phyloP scores from a whole-genome alignment of 169 alveolate genomes.

The Cryptosporidium viatorum region DNA sequence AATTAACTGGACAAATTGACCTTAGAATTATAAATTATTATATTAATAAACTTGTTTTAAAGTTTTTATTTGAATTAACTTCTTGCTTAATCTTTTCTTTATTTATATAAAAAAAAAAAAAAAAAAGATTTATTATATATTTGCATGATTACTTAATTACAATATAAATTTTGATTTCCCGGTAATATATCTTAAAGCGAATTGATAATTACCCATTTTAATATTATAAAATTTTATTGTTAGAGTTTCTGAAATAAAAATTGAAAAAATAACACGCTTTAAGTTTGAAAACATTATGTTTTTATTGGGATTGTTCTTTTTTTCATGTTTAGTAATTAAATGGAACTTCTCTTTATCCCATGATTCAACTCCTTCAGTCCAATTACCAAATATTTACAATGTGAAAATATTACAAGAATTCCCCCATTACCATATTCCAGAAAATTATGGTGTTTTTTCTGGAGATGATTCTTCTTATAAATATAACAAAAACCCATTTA shows the following conservation, averaged over 20 bases:
- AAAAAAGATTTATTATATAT: too few species aligned
- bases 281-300: neutral
- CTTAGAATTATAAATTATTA: neutral
- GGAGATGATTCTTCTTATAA: conserved; percentile 14
- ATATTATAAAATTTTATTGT: neutral
- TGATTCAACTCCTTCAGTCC: neutral
- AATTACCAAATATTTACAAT: conserved; percentile 26
- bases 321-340: neutral
- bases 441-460: neutral
- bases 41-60: neutral
- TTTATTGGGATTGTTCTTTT: neutral
- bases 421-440: conserved; percentile 38
- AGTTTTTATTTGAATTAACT: neutral
- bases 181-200: neutral
- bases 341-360: neutral
- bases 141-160: neutral
- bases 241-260: neutral
- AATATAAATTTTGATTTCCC: neutral
- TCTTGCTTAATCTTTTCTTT: too few species aligned
- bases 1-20: conserved; percentile 8
- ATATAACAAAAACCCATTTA: conserved; percentile 33
- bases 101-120: too few species aligned
- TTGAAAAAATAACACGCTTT: neutral
- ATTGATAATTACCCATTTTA: neutral
- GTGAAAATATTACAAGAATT: conserved; percentile 24